Conservation (phyloP, 2,329 filamentous ascomycete species). For the Stromatinia cepivora region DNA sequence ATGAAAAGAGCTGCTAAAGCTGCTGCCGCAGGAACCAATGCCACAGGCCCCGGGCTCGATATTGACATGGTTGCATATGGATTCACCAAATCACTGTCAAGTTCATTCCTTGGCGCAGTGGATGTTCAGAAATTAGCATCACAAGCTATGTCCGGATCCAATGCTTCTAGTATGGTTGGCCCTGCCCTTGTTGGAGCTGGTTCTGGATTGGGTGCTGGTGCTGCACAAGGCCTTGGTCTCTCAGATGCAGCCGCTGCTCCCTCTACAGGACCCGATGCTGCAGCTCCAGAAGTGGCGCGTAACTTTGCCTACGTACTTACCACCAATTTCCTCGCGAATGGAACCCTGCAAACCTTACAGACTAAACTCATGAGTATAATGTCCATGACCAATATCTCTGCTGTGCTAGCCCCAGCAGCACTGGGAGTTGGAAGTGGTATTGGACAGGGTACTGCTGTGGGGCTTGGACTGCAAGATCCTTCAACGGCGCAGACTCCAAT, state of each 20-base stretch:
- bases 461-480: conserved; percentile 17
- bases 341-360: neutral
- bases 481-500: conserved; percentile 6
- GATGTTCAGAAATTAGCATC: conserved; percentile 15
- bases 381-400: neutral
- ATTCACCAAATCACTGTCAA: conserved; percentile 22
- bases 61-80: neutral
- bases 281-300: conserved; percentile 13
- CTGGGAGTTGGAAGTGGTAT: conserved; percentile 19
- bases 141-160: conserved; percentile 18
- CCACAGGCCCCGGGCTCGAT: neutral
- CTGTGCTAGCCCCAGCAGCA: conserved; percentile 10
- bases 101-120: conserved; percentile 18
- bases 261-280: neutral
- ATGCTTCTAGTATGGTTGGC: conserved; percentile 3
- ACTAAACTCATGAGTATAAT: conserved; percentile 13
- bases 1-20: neutral
- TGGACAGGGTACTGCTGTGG: conserved; percentile 17
- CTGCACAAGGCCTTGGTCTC: conserved; percentile 10
- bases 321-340: conserved; percentile 19
- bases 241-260: neutral
- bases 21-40: neutral
- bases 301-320: conserved; percentile 19
- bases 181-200: conserved; percentile 12
- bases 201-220: conserved; percentile 16